Percentiles rank a stretch among this genome's conserved stretches.
Conservation (phyloP, 495 filamentous ascomycete species). For the Trichoderma reesei region DNA sequence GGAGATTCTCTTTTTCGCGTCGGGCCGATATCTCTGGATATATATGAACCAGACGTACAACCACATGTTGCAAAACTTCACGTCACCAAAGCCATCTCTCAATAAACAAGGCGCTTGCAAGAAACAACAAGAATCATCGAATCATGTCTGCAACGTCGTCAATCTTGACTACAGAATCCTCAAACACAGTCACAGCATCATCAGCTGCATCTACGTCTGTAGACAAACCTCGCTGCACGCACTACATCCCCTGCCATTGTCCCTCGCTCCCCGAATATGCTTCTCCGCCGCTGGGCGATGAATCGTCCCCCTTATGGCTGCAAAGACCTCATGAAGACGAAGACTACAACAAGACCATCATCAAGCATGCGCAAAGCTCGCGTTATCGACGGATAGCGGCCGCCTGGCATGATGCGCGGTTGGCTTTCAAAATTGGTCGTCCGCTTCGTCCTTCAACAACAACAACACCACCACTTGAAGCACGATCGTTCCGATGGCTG, state of each 20-base stretch:
- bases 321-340: slow-evolving; percentile 5
- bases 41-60: slow-evolving; percentile 5
- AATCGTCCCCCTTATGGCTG: slow-evolving; percentile 2
- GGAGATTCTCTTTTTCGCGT: not conserved
- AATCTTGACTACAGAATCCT: slow-evolving; percentile 1
- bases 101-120: not conserved
- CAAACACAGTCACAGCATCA: not conserved
- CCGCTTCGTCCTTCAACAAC: not conserved
- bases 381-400: not conserved
- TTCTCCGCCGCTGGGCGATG: slow-evolving; percentile 2
- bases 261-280: slow-evolving; percentile 5
- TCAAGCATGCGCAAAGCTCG: not conserved
- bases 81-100: not conserved
- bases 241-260: slow-evolving; percentile 6
- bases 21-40: slow-evolving; percentile 5
- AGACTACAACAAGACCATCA: not conserved
- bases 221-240: slow-evolving; percentile 7
- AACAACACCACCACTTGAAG: not conserved
- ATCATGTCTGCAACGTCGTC: slow-evolving; percentile 1
- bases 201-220: slow-evolving; percentile 1
- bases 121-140: not conserved
- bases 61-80: not conserved
- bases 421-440: not conserved
- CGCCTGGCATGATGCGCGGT: not conserved
- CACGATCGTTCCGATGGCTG: slow-evolving; percentile 1